Evolutionary conservation across 129 eudicot genomes (phyloP), one percentile per base, ranked within the genome.

Genomic region (Sambucus nigra): DNA sequence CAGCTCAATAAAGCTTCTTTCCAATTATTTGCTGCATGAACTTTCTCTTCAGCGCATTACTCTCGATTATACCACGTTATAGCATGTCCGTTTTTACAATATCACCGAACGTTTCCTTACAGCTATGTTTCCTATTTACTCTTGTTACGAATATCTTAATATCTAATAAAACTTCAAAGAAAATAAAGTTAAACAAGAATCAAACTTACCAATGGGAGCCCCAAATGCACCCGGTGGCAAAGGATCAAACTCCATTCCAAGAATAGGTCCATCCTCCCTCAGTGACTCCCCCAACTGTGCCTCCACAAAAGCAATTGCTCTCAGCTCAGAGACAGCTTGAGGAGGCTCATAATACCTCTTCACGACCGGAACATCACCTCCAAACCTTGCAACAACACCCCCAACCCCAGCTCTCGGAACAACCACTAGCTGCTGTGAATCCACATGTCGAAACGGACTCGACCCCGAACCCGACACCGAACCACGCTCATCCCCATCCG

Each of bases 211-310:
- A 46, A 89, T 84, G 7, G 97, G 95, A 25, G 95, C 78, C 45
- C 95, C 95, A 78, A 89, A 84, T 68, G 97, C 97, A 52, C 97
- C 97, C 31, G 97, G 97, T 2, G 97, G 97, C 82, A 89, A 68
- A 9, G 95, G 95, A 75, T 89, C 97, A 74, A 89, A 89, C 93
- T 84, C 97, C 83, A 89, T 81, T 45, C 97, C 97, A 51, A 89
- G 84, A 53, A 86, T 77, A 15, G 97, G 97, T 0, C 95, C 94
- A 28, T 89, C 95, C 16, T 81, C 86, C 55, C 93, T 76, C 52
- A 89, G 59, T 12, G 83, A 69, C 61, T 78, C 97, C 47, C 97
- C 97, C 53, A 89, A 77, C 65, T 89, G 97, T 0, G 95, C 88
- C 56, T 89, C 97, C 42, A 89, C 88, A 51, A 78, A 89, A n/a